A percentile compares a stretch with the other conserved stretches of the same genome.
Evolutionary conservation across 2,329 filamentous ascomycete species (phyloP).

Genomic region (Fusarium graminum): DNA sequence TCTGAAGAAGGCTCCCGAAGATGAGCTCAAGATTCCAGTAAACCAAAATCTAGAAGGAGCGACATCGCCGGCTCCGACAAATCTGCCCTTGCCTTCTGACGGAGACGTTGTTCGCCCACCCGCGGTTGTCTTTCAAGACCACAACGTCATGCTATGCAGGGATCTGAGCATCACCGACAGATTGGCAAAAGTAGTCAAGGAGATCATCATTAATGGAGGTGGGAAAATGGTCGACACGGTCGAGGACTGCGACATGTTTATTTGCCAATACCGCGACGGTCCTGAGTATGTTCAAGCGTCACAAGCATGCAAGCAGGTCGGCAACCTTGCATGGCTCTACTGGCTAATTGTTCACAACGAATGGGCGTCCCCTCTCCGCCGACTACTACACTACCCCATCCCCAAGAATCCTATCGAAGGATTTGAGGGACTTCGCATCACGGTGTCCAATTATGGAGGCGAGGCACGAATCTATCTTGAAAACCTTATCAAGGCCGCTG

Average conservation of each 20-base stretch:
- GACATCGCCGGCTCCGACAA: conserved; percentile 62
- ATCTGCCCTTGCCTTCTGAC: conserved; percentile 59
- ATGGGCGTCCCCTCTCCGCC: conserved; percentile 87
- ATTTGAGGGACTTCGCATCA: conserved; percentile 82
- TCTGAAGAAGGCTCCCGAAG: conserved; percentile 69
- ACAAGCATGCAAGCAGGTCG: conserved; percentile 83
- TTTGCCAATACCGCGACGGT: conserved; percentile 90
- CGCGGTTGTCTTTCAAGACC: conserved; percentile 81
- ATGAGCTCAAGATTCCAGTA: conserved; percentile 67
- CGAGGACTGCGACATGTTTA: conserved; percentile 81
- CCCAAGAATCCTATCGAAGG: conserved; percentile 82
- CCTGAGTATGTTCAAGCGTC: conserved; percentile 82
- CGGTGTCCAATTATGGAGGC: conserved; percentile 95
- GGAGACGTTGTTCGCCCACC: conserved; percentile 61
- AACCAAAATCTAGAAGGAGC: conserved; percentile 77
- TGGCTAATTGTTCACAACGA: conserved; percentile 88
- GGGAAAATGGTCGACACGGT: conserved; percentile 76
- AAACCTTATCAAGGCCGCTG: conserved; percentile 86
- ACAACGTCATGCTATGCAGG: conserved; percentile 79
- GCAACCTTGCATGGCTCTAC: conserved; percentile 94
- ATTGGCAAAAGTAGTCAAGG: conserved; percentile 74
- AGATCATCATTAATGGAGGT: conserved; percentile 78
- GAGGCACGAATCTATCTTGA: conserved; percentile 94
- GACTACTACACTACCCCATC: conserved; percentile 90
- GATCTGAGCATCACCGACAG: conserved; percentile 80